Percentiles rank a stretch among this genome's conserved stretches.
Evolutionary conservation across 805 yeast species (phyloP).

Genomic region (Monosporozyma servazzii): DNA sequence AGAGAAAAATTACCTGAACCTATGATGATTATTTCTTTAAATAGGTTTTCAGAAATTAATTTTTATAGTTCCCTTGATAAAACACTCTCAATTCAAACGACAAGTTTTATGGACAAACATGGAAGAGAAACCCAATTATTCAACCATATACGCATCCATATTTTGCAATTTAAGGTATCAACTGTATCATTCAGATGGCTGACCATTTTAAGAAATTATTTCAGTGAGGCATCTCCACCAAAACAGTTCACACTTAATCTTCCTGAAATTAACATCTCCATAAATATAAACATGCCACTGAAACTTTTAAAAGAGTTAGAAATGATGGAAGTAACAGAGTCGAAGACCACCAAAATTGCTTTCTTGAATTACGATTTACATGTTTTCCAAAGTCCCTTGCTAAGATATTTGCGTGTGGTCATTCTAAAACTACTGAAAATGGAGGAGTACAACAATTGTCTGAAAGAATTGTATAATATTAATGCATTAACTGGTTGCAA

Average conservation of each 20-base stretch:
- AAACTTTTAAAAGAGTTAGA: constrained; percentile 8
- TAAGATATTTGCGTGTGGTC: constrained; percentile 17
- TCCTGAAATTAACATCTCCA: constrained; percentile 31
- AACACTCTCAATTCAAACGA: constrained; percentile 36
- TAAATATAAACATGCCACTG: constrained; percentile 19
- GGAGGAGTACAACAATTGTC: constrained; percentile 20
- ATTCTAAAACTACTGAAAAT: constrained; percentile 30
- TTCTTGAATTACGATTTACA: constrained; percentile 16
- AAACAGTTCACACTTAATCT: constrained; percentile 37
- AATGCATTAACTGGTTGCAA: constrained; percentile 40
- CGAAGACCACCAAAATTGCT: constrained; percentile 9
- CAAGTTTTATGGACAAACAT: constrained; percentile 4
- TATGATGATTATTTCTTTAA: constrained; percentile 25
- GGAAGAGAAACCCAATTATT: constrained; percentile 5
- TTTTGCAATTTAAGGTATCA: constrained; percentile 47
- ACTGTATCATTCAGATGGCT: constrained; percentile 55
- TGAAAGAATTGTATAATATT: constrained; percentile 18
- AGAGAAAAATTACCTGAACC: constrained; percentile 7
- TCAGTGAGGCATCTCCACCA: constrained; percentile 38
- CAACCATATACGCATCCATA: constrained; percentile 32
- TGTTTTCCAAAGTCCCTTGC: constrained; percentile 17
- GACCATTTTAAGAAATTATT: constrained; percentile 41
- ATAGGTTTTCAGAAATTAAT: constrained; percentile 32
- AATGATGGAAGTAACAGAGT: constrained; percentile 8
- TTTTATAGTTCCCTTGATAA: constrained; percentile 65